phyloP scores from a whole-genome alignment of 2,329 filamentous ascomycete genomes.

The Talaromyces sp. region DNA sequence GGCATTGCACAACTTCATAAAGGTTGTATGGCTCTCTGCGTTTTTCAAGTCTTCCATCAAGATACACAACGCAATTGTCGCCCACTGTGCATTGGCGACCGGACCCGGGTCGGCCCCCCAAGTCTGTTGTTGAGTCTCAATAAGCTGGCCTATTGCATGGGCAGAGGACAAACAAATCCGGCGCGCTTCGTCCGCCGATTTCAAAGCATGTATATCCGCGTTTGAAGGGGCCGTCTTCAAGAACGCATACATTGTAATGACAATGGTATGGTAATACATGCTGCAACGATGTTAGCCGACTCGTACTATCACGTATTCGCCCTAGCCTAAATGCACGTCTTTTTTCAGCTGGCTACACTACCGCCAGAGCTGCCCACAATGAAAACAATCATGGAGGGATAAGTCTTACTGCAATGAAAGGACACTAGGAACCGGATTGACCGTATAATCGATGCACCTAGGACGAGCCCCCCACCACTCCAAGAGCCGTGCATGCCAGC shows the following conservation, averaged over 20 bases:
- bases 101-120: conserved; percentile 26
- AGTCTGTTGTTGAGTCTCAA: conserved; percentile 20
- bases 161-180: conserved; percentile 18
- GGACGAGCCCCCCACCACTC: conserved; percentile 22
- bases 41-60: conserved; percentile 22
- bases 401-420: conserved; percentile 24
- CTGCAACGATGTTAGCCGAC: conserved; percentile 6
- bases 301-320: background rate
- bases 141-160: conserved; percentile 18
- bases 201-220: conserved; percentile 2
- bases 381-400: background rate
- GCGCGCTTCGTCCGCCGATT: conserved; percentile 11
- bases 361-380: background rate
- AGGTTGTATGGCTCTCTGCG: conserved; percentile 18
- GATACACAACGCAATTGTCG: conserved; percentile 20
- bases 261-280: conserved; percentile 22
- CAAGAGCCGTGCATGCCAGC: conserved; percentile 18
- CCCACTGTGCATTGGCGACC: conserved; percentile 22
- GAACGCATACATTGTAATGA: conserved; percentile 25
- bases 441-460: conserved; percentile 19
- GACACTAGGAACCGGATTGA: conserved; percentile 19
- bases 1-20: conserved; percentile 22
- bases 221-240: conserved; percentile 13
- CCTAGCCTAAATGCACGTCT: background rate
- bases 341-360: background rate